Evolutionary conservation across 148 eudicot species (phyloP), one percentile per base, ranked within the genome.

Genomic region (Nyssa sinensis): DNA sequence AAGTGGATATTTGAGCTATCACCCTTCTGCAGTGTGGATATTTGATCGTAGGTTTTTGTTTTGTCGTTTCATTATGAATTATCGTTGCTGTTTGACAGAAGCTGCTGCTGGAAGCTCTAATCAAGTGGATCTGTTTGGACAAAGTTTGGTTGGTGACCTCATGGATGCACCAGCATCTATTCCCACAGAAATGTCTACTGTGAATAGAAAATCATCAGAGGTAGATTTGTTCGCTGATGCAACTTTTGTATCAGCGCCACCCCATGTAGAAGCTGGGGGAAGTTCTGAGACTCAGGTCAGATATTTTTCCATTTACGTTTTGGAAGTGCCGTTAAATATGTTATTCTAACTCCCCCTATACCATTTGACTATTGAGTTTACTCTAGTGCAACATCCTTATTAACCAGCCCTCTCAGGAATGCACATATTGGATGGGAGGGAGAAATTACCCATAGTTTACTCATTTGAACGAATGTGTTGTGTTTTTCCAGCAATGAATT

Each of bases 171-270:
- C 96, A 58, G 57, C 84, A 44, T 41, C 89, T 75, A 79, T 67
- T 84, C 83, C 99, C 61, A 67, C 81, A 27, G 82, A 81, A 66
- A 81, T 64, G 62, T 72, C 83, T 71, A 66, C 70, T 55, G 76
- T 66, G 29, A 71, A 74, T 75, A 84, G 78, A 74, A 87, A 81
- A 75, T 69, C 86, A 27, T 75, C 93, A 76, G 93, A 85, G 69
- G 96, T 82, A 69, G 99, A 95, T 89, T 84, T 93, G 60, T 95
- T 95, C 87, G 97, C 97, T 63, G 99, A 93, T 89, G 97, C 98
- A 59, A 79, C 77, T 88, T 95, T 89, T 87, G 91, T 95, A 78
- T 93, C 99, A 77, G 99, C 97, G 57, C 74, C 84, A 34, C 78
- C 95, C 31, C 67, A 84, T 63, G 79, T 78, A 55, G 82, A 83